Evolutionary conservation across 495 filamentous ascomycete species (phyloP).

Genomic region (Penicillium cosmopolitanum): DNA sequence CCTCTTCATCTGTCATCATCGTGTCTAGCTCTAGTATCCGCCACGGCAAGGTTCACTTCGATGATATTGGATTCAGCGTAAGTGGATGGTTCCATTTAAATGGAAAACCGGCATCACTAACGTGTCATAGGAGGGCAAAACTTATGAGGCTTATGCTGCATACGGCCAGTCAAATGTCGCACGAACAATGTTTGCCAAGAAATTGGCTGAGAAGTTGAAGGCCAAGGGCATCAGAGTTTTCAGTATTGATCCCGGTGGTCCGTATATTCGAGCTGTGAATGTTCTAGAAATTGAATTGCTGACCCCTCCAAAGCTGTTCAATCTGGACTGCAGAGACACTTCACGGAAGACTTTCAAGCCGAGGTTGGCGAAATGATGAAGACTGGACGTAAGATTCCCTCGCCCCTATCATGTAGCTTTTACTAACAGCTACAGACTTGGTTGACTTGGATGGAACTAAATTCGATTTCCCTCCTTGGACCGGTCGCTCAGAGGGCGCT

Average conservation of each 20-base stretch:
- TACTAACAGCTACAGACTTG: slow-evolving; percentile 7
- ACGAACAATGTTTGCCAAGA: slow-evolving; percentile 28
- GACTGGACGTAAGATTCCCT: slow-evolving; percentile 14
- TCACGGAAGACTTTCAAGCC: slow-evolving; percentile 5
- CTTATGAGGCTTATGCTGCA: slow-evolving; percentile 18
- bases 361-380: slow-evolving; percentile 18
- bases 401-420: not conserved
- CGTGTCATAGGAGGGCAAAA: slow-evolving; percentile 18
- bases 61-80: slow-evolving; percentile 25
- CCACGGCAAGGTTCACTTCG: slow-evolving; percentile 19
- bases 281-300: not conserved
- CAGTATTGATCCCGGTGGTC: slow-evolving; percentile 30
- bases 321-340: slow-evolving; percentile 23
- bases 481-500: slow-evolving; percentile 24
- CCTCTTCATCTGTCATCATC: slow-evolving; percentile 23
- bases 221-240: slow-evolving; percentile 20
- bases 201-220: slow-evolving; percentile 22
- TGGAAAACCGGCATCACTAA: not conserved
- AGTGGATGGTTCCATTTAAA: not conserved
- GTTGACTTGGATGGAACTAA: slow-evolving; percentile 21
- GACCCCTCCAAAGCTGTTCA: slow-evolving; percentile 16
- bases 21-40: slow-evolving; percentile 20
- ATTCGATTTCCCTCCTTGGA: slow-evolving; percentile 16
- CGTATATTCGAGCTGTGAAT: not conserved
- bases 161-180: slow-evolving; percentile 27